Evolutionary conservation across 768 basidiomycete genomes (phyloP).

Genomic region (Tephrocybe sp.): DNA sequence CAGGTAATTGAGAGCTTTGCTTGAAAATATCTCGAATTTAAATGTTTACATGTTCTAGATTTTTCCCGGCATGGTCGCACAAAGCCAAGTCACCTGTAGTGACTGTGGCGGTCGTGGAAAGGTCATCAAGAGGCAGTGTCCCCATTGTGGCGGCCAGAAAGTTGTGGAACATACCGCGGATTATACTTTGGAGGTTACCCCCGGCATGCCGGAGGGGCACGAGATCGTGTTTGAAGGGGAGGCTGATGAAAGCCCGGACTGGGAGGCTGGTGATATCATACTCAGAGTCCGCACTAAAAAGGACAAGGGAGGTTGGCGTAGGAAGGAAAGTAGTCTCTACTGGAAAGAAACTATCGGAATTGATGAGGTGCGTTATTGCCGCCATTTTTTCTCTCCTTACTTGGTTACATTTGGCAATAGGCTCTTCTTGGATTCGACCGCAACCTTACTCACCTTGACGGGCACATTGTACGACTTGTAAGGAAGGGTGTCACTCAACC

Average conservation of each 20-base stretch:
- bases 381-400: neutral
- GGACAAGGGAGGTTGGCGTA: conserved; percentile 76
- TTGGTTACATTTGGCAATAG: conserved; percentile 37
- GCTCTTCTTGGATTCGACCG: conserved; percentile 96
- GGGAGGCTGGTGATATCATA: conserved; percentile 93
- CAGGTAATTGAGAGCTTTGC: conserved; percentile 42
- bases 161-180: conserved; percentile 78
- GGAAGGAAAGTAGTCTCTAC: conserved; percentile 90
- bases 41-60: conserved; percentile 40
- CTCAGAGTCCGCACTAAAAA: conserved; percentile 80
- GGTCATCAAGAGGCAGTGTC: conserved; percentile 74
- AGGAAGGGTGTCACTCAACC: conserved; percentile 90
- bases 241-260: conserved; percentile 93
- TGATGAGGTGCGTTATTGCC: conserved; percentile 68
- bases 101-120: conserved; percentile 86
- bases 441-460: conserved; percentile 91
- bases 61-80: conserved; percentile 95
- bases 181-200: conserved; percentile 82
- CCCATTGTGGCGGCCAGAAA: conserved; percentile 81
- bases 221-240: conserved; percentile 96
- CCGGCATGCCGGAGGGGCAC: conserved; percentile 91
- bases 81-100: conserved; percentile 80
- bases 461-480: conserved; percentile 68
- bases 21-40: neutral
- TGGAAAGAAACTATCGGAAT: conserved; percentile 91